phyloP scores from a whole-genome alignment of 2,329 filamentous ascomycete genomes.

The Fusarium concolor region DNA sequence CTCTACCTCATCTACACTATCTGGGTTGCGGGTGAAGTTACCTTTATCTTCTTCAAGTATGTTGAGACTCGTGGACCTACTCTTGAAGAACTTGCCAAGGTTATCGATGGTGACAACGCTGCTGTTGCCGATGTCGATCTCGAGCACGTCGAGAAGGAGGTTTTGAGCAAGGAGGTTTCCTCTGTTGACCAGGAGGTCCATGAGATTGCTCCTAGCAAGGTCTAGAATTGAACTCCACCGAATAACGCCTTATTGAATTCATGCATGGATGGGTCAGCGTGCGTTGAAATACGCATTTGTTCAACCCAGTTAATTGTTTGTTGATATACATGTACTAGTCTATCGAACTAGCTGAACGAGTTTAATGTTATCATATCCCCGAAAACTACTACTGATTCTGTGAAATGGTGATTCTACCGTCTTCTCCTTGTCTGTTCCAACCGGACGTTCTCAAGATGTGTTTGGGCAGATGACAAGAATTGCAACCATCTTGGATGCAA shows the following conservation, averaged over 20 bases:
- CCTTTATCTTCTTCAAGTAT: slow-evolving; percentile 74
- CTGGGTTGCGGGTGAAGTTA: slow-evolving; percentile 69
- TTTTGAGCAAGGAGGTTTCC: slow-evolving; percentile 4
- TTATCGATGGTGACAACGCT: slow-evolving; percentile 74
- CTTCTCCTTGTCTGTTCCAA: too few relatives aligned
- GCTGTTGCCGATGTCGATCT: slow-evolving; percentile 65
- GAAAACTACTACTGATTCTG: too few relatives aligned
- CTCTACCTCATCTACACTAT: slow-evolving; percentile 74
- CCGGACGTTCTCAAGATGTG: background rate
- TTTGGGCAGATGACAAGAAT: background rate
- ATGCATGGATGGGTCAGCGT: too few relatives aligned
- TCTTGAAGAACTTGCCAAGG: slow-evolving; percentile 70
- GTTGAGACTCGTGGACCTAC: slow-evolving; percentile 78
- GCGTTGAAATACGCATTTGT: background rate
- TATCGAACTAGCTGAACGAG: background rate
- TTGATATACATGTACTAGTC: background rate
- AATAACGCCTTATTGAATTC: background rate
- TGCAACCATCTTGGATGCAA: background rate
- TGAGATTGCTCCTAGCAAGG: slow-evolving; percentile 8
- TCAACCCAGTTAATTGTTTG: background rate
- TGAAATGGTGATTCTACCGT: too few relatives aligned
- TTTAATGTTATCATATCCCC: slow-evolving; percentile 12
- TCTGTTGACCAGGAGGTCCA: slow-evolving; percentile 15
- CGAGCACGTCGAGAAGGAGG: slow-evolving; percentile 65
- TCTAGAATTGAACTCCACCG: background rate